Percentiles rank a stretch among this genome's conserved stretches.
Conservation (phyloP, 306 rosid genomes). For the Trichosanthes cucumerina region DNA sequence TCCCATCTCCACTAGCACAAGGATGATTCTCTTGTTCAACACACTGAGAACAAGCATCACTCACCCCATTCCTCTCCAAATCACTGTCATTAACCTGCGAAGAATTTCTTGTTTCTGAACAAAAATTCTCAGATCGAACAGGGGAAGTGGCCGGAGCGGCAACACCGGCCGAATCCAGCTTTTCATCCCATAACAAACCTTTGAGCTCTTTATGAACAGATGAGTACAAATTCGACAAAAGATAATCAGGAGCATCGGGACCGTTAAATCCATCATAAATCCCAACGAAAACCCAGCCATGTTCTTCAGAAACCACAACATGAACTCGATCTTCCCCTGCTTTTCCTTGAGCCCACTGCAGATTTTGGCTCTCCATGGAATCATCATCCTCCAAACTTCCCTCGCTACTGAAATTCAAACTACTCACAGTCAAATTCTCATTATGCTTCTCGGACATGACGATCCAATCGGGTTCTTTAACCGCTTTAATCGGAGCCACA, state of each 20-base stretch:
- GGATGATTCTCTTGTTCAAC: constrained; percentile 47
- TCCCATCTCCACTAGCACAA: constrained; percentile 39
- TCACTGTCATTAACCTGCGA: constrained; percentile 13
- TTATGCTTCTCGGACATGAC: constrained; percentile 43
- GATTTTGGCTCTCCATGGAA: constrained; percentile 66
- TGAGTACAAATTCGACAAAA: constrained; percentile 58
- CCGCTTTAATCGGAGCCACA: constrained; percentile 59
- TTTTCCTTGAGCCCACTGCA: constrained; percentile 98
- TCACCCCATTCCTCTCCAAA: constrained; percentile 19
- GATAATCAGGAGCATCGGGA: constrained; percentile 93
- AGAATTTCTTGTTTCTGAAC: constrained; percentile 23
- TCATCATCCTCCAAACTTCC: constrained; percentile 85
- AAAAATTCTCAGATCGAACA: constrained; percentile 17
- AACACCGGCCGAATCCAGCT: constrained; percentile 12
- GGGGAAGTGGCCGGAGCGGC: constrained; percentile 25
- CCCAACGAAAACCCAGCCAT: constrained; percentile 97
- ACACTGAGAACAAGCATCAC: constrained; percentile 48
- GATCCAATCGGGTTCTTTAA: constrained; percentile 73
- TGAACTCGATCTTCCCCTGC: constrained; percentile 98
- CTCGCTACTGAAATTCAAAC: constrained; percentile 82
- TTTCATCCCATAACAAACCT: constrained; percentile 86
- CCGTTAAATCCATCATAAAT: constrained; percentile 96
- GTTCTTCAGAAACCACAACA: constrained; percentile 93
- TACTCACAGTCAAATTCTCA: constrained; percentile 69
- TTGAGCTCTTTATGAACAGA: constrained; percentile 75